Conservation (phyloP, 225 moss, liverwort and hornwort genomes). For the Physcomitrellopsis africana region DNA sequence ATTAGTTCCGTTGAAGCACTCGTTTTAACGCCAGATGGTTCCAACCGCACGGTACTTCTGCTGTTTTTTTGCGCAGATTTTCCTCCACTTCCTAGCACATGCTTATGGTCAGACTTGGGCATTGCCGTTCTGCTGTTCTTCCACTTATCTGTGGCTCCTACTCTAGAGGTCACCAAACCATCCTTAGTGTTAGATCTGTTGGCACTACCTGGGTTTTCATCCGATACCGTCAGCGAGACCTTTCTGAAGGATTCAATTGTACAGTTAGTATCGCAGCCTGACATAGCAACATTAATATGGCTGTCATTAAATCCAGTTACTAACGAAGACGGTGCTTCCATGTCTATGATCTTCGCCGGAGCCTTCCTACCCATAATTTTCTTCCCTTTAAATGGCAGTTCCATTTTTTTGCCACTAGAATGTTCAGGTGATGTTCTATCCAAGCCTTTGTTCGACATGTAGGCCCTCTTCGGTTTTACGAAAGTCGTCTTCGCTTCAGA, state of each 20-base stretch:
- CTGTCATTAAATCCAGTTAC: neutral
- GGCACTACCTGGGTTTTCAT: neutral
- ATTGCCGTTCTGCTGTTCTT: neutral
- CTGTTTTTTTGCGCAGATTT: neutral
- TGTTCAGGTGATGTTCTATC: constrained; percentile 14
- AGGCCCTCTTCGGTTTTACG: constrained; percentile 20
- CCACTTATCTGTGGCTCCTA: neutral
- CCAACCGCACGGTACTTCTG: neutral
- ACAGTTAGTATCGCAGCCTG: neutral
- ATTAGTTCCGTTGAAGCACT: neutral
- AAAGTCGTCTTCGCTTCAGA: neutral
- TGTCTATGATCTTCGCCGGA: neutral
- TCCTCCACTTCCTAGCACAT: neutral
- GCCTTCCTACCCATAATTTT: neutral
- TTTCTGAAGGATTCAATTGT: neutral
- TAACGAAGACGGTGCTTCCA: constrained; percentile 8
- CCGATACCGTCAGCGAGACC: neutral
- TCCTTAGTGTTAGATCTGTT: neutral
- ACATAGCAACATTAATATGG: neutral
- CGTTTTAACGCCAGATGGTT: neutral
- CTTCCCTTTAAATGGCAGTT: neutral
- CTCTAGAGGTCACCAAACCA: neutral
- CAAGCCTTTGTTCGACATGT: neutral
- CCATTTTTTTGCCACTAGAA: neutral
- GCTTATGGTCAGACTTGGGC: neutral